Evolutionary conservation across 176 grass and related monocot species (phyloP).

Genomic region (Dactylis glomerata): DNA sequence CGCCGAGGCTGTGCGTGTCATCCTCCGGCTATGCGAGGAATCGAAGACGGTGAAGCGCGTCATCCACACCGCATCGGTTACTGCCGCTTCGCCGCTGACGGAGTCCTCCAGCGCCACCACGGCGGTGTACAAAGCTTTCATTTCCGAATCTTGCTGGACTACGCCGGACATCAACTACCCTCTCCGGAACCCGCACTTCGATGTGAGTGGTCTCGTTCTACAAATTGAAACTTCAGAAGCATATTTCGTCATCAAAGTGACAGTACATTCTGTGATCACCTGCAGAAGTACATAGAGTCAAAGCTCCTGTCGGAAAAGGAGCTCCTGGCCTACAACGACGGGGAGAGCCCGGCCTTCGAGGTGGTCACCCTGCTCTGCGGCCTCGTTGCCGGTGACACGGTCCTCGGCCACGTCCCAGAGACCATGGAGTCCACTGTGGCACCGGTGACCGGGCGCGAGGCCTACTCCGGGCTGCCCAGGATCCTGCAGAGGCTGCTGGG

Average conservation of each 20-base stretch:
- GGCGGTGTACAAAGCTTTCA: conserved; percentile 5
- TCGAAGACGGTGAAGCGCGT: conserved; percentile 45
- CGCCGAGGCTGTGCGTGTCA: conserved; percentile 18
- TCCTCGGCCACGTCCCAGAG: background rate
- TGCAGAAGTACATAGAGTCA: conserved; percentile 43
- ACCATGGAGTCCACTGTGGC: conserved; percentile 2
- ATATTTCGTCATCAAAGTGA: background rate
- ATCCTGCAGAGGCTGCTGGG: conserved; percentile 35
- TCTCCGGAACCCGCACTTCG: background rate
- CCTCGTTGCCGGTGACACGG: conserved; percentile 52
- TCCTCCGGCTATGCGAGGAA: conserved; percentile 35
- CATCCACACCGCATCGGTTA: conserved; percentile 36
- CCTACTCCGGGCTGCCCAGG: background rate
- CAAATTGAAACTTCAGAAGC: background rate
- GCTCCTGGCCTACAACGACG: conserved; percentile 45
- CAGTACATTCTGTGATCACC: background rate
- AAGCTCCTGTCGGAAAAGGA: conserved; percentile 56
- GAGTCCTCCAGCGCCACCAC: conserved; percentile 3
- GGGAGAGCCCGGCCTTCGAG: conserved; percentile 33
- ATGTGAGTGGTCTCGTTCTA: background rate
- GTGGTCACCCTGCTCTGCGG: conserved; percentile 57
- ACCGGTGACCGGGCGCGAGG: conserved; percentile 12
- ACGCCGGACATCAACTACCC: conserved; percentile 26
- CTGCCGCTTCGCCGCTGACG: conserved; percentile 22
- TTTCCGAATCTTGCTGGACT: conserved; percentile 52